Evolutionary conservation across 306 rosid genomes (phyloP), one percentile per base, ranked within the genome.

Genomic region (Quercus mongolica): DNA sequence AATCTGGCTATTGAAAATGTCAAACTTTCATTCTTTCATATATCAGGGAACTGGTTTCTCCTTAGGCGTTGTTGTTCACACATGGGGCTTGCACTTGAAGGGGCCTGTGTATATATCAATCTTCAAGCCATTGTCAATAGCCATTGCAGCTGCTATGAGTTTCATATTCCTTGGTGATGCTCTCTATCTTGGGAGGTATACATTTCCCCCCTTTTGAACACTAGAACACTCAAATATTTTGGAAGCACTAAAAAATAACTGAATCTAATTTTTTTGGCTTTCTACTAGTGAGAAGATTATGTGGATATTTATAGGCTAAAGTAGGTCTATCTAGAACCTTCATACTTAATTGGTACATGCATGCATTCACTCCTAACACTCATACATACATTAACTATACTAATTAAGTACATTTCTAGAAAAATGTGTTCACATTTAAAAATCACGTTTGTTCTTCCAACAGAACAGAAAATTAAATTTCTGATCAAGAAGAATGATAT

Each of bases 61-160:
- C 76, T 3, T 94, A 76, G 91, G 86, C 87, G 89, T 87, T 72
- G 58, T 92, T 56, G 89, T 91, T 69, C 99, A 94, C 69, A 78
- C 97, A 6, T 92, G 91, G 94, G 91, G 84, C 2, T 81, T 94
- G 78, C 97, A 83, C 33, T 19, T 91, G 78, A 94, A 92, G 85
- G 97, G 99, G 10, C 92, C 99, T 0, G 92, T 94, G 15, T 94
- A 84, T 62, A 94, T 88, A 15, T 90, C 97, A 21, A 91, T 91
- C 88, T 95, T 95, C 86, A 95, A 88, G 85, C 99, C 99, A 18
- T 63, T 95, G 56, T 86, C 96, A 21, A 89, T 92, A 73, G 93
- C 90, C 49, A 90, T 91, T 58, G 89, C 99, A 12, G 86, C 90
- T 67, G 88, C 80, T 57, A 79, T 94, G 97, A 95, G 97, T 13